Base-by-base conservation (phyloP, 257 asterid genomes). In the Pogostemon cablin region DNA sequence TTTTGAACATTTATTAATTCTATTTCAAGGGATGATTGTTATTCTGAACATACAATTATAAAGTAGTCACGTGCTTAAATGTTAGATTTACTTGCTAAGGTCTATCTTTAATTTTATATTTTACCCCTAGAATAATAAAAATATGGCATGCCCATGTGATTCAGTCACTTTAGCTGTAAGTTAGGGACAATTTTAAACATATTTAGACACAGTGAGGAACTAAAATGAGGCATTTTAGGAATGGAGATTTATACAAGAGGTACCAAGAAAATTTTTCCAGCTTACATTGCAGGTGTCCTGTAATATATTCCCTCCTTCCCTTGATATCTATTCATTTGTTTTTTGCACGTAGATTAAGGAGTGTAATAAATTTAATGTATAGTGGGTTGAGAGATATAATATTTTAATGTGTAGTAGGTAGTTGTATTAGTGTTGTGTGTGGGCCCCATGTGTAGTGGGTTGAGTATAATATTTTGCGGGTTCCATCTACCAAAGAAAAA, bases 1-100 rank as follows among this genome's bases (percentile, higher is more conserved):
- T 72, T 58, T 75, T 67, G 64, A 67, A 62, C 43, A 49, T 42
- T 46, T 63, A 43, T 42, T 15, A 76, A 58, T 68, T 69, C 44
- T 67, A 49, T 66, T 63, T 65, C 43, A 25, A 9, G 65, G 67
- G 65, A 39, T 41, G 7, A 50, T 55, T 61, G 20, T 50, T 9
- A 32, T 74, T 32, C 15, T 37, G 4, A 61, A 47, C 10, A 8
- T 46, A 50, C 53, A 67, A 52, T 59, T 42, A 55, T 52, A 35
- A 68, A 46, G 56, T 62, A 52, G 64, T 12, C 43, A 47, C 68
- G 78, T 54, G n/a, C 64, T 74, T 38, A 62, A 57, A 57, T 40
- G 55, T 48, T 9, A 9, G 61, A 55, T 34, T 11, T 63, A 11
- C 62, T 56, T 69, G 67, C 53, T 73, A 64, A 63, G 79, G 35